Conservation (phyloP, 768 basidiomycete species). For the Mycena polygramma region DNA sequence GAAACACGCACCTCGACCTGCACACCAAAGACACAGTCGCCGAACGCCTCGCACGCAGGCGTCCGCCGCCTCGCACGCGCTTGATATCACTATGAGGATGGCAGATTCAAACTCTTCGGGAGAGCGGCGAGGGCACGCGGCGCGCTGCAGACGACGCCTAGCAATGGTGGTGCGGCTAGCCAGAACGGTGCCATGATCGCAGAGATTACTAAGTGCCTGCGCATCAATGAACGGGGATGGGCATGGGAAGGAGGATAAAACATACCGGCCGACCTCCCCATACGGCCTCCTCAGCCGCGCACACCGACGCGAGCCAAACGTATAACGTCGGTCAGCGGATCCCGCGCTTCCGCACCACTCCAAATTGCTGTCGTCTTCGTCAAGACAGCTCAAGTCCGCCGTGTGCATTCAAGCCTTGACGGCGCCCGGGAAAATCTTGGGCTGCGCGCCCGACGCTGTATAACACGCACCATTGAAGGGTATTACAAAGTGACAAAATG, state of each 20-base stretch:
- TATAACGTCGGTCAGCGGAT: constrained; percentile 73
- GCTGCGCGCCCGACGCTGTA: constrained; percentile 85
- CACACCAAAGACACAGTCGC: no score
- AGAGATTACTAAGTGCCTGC: constrained; percentile 84
- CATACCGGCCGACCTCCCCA: constrained; percentile 79
- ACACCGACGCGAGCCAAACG: constrained; percentile 70
- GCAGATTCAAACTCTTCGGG: no score
- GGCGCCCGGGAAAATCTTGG: constrained; percentile 87
- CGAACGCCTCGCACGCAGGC: no score
- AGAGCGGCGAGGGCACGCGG: no score
- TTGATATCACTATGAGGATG: no score
- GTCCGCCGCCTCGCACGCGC: no score
- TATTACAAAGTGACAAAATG: no score
- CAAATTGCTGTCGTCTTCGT: constrained; percentile 70
- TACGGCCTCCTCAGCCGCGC: constrained; percentile 87
- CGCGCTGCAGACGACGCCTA: no score
- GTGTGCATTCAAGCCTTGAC: constrained; percentile 88
- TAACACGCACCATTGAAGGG: neutral
- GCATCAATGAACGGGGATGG: neutral
- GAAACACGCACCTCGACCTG: no score
- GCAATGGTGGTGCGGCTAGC: constrained; percentile 80
- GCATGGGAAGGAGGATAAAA: constrained; percentile 34
- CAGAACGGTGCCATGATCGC: constrained; percentile 80
- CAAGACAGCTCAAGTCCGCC: constrained; percentile 73
- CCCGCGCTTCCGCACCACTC: constrained; percentile 65